phyloP scores from a whole-genome alignment of 2,329 filamentous ascomycete species.

The Epichloe amarillans region DNA sequence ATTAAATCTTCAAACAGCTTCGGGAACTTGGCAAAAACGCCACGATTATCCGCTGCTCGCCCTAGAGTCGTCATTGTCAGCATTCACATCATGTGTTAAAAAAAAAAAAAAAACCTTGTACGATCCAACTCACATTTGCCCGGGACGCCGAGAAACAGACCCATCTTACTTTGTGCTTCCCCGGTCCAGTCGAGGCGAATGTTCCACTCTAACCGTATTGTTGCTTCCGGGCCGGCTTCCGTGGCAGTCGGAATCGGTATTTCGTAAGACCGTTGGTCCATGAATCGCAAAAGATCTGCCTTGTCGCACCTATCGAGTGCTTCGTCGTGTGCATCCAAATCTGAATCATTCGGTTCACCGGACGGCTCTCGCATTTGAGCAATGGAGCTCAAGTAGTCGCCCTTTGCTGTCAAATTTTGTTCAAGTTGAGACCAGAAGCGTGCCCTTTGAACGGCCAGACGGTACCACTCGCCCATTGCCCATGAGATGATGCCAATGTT shows the following conservation, averaged over 20 bases:
- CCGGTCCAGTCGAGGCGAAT: conserved; percentile 62
- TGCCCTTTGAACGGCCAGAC: conserved; percentile 45
- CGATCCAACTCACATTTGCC: conserved; percentile 43
- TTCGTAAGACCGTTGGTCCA: conserved; percentile 38
- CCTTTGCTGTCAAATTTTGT: conserved; percentile 26
- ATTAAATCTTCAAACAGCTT: conserved; percentile 47
- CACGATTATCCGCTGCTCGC: conserved; percentile 43
- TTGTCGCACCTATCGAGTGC: conserved; percentile 7
- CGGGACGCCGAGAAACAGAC: conserved; percentile 42
- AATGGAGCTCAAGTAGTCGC: conserved; percentile 13
- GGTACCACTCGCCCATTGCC: conserved; percentile 57
- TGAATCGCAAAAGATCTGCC: conserved; percentile 37
- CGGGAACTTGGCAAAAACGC: conserved; percentile 43
- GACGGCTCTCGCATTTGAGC: conserved; percentile 12
- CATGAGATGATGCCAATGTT: conserved; percentile 50
- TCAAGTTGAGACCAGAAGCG: conserved; percentile 48
- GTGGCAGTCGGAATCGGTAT: conserved; percentile 24
- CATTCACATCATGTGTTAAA: too few relatives aligned
- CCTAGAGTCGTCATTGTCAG: conserved; percentile 26
- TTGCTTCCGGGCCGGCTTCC: conserved; percentile 22
- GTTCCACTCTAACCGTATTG: conserved; percentile 45
- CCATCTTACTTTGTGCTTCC: conserved; percentile 48
- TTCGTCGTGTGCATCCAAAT: conserved; percentile 11
- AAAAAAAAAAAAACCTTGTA: neutral
- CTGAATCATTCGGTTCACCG: conserved; percentile 11